Evolutionary conservation across 2,329 filamentous ascomycete species (phyloP).

Genomic region (Didymosphaeria variabile): DNA sequence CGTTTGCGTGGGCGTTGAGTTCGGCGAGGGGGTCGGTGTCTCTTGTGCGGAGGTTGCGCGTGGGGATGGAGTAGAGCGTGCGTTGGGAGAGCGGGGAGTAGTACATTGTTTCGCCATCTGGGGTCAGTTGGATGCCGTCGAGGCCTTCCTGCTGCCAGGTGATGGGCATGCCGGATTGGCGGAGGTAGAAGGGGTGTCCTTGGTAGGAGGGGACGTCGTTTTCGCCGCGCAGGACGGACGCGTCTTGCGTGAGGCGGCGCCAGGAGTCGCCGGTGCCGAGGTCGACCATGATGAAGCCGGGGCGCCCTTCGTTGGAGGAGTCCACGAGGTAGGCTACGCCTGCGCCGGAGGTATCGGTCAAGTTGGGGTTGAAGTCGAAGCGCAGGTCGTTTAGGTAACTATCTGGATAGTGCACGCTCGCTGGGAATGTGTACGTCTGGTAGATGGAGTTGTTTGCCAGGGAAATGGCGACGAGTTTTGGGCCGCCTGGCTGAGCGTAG

Average conservation of each 20-base stretch:
- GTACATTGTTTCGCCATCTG: constrained; percentile 57
- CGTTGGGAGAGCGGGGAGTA: constrained; percentile 55
- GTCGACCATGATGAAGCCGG: constrained; percentile 2
- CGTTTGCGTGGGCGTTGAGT: constrained; percentile 56
- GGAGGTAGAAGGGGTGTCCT: constrained; percentile 56
- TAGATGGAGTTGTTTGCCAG: constrained; percentile 57
- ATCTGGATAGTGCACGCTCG: constrained; percentile 54
- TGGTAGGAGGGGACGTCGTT: constrained; percentile 58
- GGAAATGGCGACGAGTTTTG: constrained; percentile 61
- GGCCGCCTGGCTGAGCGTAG: constrained; percentile 50
- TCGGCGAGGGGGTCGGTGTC: constrained; percentile 55
- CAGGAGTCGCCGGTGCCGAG: constrained; percentile 3
- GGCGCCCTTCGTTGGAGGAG: constrained; percentile 53
- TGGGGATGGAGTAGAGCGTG: constrained; percentile 57
- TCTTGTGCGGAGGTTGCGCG: constrained; percentile 51
- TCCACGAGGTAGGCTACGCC: constrained; percentile 63
- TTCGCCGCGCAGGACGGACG: constrained; percentile 46
- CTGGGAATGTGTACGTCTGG: constrained; percentile 60
- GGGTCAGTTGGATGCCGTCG: constrained; percentile 60
- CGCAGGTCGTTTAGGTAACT: constrained; percentile 63
- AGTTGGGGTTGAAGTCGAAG: constrained; percentile 56
- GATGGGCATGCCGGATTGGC: constrained; percentile 41
- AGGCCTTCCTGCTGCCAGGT: constrained; percentile 55
- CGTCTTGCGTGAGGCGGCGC: constrained; percentile 54
- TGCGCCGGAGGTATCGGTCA: constrained; percentile 50